Evolutionary conservation across 495 filamentous ascomycete species (phyloP), one percentile per base, ranked within the genome.

Genomic region (Oidiodendron maius): DNA sequence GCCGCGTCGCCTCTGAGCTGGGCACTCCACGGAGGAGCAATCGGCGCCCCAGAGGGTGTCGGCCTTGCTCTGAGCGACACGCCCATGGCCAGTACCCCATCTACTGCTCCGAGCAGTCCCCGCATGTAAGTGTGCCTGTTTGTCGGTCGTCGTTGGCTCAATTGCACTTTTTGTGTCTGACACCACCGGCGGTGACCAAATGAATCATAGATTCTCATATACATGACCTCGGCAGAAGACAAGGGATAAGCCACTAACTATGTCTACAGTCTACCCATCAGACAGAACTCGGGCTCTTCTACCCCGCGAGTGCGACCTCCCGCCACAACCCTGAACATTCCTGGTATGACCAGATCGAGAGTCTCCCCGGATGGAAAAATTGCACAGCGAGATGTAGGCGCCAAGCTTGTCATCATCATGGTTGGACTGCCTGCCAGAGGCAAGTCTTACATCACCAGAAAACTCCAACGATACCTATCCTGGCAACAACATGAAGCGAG

Each of bases 361-460:
- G 87, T 91, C 16, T 96, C 93, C 8, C 93, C 93, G 11, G 93
- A 98, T 64, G 93, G 93, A 47, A 79, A 84, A 42, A 98, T 98
- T 51, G 81, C 93, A 48, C 81, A 90, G 55, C 75, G 90, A 49
- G 93, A 98, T 74, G 82, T 98, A 40, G 93, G 89, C 18, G 82
- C 91, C 15, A 98, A 98, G 71, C 72, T 97, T 56, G 90, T 96
- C 58, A 93, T 98, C 60, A 84, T 97, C 58, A 98, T 98, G 93
- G 93, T 98, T 40, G 93, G 93, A 50, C 74, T 98, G 43, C 93
- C 93, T 0, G 93, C 93, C 1, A 71, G 93, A 51, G 93, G 93
- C 45, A 98, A 98, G 68, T 95, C 89, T 48, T 98, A 98, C 66
- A 90, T 98, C 57, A 96, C 91, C 45, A 96, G 96, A 74, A 98